Evolutionary conservation across 352 stramenopile genomes (phyloP).

Genomic region (Pythium angustatum): DNA sequence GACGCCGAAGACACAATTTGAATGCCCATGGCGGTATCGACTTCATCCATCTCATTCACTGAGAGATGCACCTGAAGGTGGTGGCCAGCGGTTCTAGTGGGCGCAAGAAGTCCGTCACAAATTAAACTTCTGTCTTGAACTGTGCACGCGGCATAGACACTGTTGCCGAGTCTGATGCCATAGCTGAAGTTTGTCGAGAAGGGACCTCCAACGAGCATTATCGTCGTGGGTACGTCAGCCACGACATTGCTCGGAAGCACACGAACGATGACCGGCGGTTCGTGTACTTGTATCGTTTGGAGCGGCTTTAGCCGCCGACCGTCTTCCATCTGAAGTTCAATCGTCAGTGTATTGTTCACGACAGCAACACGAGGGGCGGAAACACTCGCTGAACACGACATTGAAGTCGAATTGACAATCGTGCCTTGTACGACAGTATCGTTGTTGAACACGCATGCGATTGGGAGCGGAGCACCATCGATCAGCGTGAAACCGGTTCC

Average conservation of each 20-base stretch:
- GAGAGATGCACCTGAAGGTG: slow-evolving; percentile 2
- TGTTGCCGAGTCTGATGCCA: slow-evolving; percentile 9
- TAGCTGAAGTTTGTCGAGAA: slow-evolving; percentile 10
- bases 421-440: neutral
- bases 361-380: neutral
- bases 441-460: slow-evolving; percentile 20
- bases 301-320: neutral
- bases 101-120: neutral
- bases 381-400: slow-evolving; percentile 4
- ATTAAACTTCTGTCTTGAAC: slow-evolving; percentile 7
- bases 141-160: neutral
- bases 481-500: slow-evolving; percentile 7
- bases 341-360: neutral
- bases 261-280: slow-evolving; percentile 9
- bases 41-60: slow-evolving; percentile 1
- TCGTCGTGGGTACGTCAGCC: slow-evolving; percentile 7
- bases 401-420: neutral
- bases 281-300: neutral
- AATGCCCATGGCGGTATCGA: slow-evolving; percentile 13
- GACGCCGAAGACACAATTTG: neutral
- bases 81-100: neutral
- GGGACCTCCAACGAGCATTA: slow-evolving; percentile 21
- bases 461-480: slow-evolving; percentile 4
- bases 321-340: slow-evolving; percentile 13
- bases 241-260: slow-evolving; percentile 7